Percentiles rank a stretch among this genome's conserved stretches.
phyloP scores from a whole-genome alignment of 225 moss, liverwort and hornwort genomes.

The Lunularia cruciata region DNA sequence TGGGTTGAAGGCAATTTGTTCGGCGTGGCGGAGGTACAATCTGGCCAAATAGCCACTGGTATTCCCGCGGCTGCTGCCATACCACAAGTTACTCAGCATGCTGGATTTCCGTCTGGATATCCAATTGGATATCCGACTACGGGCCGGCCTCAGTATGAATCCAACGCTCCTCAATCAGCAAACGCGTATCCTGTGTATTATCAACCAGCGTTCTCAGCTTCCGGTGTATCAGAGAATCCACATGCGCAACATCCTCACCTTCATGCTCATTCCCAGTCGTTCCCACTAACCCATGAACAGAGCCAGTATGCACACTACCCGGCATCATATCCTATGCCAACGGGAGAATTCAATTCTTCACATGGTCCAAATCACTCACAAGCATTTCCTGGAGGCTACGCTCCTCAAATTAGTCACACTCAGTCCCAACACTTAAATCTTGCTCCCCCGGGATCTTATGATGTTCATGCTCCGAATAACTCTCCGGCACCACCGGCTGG shows the following conservation, averaged over 20 bases:
- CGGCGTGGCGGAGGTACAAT: too few species aligned
- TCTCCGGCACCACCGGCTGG: not conserved
- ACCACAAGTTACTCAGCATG: too few species aligned
- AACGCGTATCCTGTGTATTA: not conserved
- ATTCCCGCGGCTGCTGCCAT: not conserved
- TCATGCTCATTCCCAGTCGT: too few species aligned
- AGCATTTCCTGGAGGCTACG: too few species aligned
- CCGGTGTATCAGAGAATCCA: not conserved
- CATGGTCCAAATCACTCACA: too few species aligned
- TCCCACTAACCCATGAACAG: not conserved
- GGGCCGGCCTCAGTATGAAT: not conserved
- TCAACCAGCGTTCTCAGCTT: conserved; percentile 7
- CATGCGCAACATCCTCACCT: too few species aligned
- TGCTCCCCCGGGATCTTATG: too few species aligned
- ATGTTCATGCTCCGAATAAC: not conserved
- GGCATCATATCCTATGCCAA: not conserved
- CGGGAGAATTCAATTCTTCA: too few species aligned
- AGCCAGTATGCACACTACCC: conserved; percentile 11
- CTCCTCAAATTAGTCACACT: too few species aligned
- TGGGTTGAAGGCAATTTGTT: conserved; percentile 28
- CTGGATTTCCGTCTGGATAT: too few species aligned
- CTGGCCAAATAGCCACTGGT: too few species aligned
- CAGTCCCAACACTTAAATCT: too few species aligned
- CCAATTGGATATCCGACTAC: conserved; percentile 3
- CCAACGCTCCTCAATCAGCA: not conserved